Evolutionary conservation across 2,329 filamentous ascomycete genomes (phyloP).

Genomic region (Xylaria sp.): DNA sequence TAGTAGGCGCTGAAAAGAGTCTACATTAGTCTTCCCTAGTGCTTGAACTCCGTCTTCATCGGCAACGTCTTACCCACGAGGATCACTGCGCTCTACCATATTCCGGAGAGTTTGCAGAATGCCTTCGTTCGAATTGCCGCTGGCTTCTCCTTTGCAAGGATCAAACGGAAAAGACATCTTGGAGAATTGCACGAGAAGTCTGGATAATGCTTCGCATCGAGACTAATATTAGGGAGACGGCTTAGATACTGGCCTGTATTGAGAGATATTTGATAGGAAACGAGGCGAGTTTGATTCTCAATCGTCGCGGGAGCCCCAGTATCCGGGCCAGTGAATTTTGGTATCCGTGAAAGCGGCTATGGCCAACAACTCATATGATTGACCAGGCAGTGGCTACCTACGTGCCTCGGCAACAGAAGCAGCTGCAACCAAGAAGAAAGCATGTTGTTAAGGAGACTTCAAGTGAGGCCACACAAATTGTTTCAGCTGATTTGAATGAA

Average conservation of each 20-base stretch:
- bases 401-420: neutral
- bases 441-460: neutral
- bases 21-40: neutral
- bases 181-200: neutral
- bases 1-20: constrained; percentile 17
- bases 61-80: constrained; percentile 17
- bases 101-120: constrained; percentile 13
- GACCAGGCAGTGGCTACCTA: neutral
- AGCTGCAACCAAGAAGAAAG: neutral
- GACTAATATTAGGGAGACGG: constrained; percentile 1
- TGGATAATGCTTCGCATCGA: neutral
- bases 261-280: neutral
- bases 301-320: no score
- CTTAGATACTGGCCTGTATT: no score
- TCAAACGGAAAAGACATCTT: constrained; percentile 11
- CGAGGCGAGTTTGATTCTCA: no score
- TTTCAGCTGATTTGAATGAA: neutral
- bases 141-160: neutral
- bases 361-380: no score
- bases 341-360: no score
- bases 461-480: neutral
- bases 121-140: neutral
- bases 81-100: constrained; percentile 20
- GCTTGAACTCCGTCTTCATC: accelerated
- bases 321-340: no score